Evolutionary conservation across 2,329 filamentous ascomycete species (phyloP), one percentile per base, ranked within the genome.

Genomic region (Pyrenophora tritici-repentis): DNA sequence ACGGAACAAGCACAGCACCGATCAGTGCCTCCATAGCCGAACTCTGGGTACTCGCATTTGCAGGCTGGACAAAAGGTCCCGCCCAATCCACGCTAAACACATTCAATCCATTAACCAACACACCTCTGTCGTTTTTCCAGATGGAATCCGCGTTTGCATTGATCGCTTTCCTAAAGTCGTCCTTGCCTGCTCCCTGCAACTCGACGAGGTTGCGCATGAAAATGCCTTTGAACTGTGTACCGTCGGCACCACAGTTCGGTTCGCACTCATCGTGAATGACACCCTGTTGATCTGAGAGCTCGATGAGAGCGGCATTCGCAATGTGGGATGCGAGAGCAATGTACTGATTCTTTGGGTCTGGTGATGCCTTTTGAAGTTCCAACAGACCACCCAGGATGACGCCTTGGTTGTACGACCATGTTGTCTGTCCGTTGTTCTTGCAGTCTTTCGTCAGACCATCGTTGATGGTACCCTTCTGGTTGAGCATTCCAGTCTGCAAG

Each of bases 161-260:
- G 48, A 90, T 81, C 47, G 86, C 85, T 2, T 73, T 66, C 10
- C 71, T 74, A 63, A 85, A 86, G 3, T 76, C 67, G 32, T 81
- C 73, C 0, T 82, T 81, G 1, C 78, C 79, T 2, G 72, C 80
- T 1, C 73, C 63, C 17, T 87, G 76, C 29, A 91, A 71, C 47
- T 82, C 80, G 29, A 79, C 77, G 16, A 91, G 73, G 63, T 88
- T 88, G 16, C 86, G 80, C 13, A 83, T 78, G 56, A 90, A 89
- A 31, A 90, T 77, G 3, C 88, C 88, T 71, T 91, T 90, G 79
- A 90, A 91, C 63, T 88, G 84, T 29, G 82, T 78, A 1, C 78
- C 81, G 39, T 77, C 75, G 9, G 45, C 66, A 17, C 73, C 74
- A 38, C 75, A 77, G 8, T 68, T 52, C 0, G 61, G 68, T 26